These are phyloP conservation scores for Trametes maxima DNA, from an alignment of 768 basidiomycete species.

Conservation along the genomic window DNA sequence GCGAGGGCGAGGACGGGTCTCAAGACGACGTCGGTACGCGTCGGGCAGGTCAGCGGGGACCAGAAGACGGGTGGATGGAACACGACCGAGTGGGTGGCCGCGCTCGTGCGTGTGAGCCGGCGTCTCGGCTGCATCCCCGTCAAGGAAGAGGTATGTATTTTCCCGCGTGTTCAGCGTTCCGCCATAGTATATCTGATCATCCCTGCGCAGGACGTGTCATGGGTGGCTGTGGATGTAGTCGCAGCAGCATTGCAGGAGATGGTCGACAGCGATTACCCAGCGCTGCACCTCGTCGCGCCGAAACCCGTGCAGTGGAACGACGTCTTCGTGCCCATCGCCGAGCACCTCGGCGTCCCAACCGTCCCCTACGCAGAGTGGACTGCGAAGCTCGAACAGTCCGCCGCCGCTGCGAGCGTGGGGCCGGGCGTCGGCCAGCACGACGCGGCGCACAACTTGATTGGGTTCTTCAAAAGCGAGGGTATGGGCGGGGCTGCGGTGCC, in stretches of 20 bases:
- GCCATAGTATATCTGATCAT: background rate
- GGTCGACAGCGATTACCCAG: slow-evolving; percentile 21
- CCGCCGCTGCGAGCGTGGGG: slow-evolving; percentile 4
- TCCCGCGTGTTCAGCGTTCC: background rate
- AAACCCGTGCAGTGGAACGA: slow-evolving; percentile 27
- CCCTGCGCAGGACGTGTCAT: slow-evolving; percentile 14
- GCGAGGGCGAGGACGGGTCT: slow-evolving; percentile 33
- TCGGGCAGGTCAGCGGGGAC: slow-evolving; percentile 37
- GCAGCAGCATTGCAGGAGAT: slow-evolving; percentile 20
- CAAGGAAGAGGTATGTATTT: slow-evolving; percentile 40
- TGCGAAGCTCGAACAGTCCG: slow-evolving; percentile 14
- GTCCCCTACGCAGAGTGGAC: slow-evolving; percentile 31
- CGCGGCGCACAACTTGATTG: slow-evolving; percentile 17
- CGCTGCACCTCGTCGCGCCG: slow-evolving; percentile 34
- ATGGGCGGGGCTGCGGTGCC: slow-evolving; percentile 11
- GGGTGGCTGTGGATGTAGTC: slow-evolving; percentile 23
- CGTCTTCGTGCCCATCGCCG: slow-evolving; percentile 24
- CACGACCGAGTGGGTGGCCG: slow-evolving; percentile 45
- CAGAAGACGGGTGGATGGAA: slow-evolving; percentile 34
- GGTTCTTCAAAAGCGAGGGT: slow-evolving; percentile 16
- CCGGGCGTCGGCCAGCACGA: slow-evolving; percentile 13
- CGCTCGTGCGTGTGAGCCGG: slow-evolving; percentile 38
- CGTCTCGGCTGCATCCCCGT: slow-evolving; percentile 31
- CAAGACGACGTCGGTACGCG: slow-evolving; percentile 36
- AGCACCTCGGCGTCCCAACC: slow-evolving; percentile 21